Base-by-base conservation (phyloP, 2,329 filamentous ascomycete genomes). In the Trichoderma simmonsii region DNA sequence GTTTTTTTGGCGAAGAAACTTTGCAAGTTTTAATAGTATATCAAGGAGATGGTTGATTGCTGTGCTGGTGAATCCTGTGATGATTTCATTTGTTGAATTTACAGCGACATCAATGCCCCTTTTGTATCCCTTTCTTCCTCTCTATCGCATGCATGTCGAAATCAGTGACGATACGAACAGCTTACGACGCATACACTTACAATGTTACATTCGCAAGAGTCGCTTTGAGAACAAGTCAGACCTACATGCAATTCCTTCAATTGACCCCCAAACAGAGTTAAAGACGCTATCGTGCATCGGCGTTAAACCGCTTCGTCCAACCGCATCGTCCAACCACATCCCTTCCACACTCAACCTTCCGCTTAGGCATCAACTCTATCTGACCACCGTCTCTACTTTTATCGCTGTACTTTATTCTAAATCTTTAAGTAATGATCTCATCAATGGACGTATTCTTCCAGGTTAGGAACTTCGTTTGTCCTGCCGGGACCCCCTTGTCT, bases 171-270 rank as follows among this genome's bases (percentile, higher is more conserved):
- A 24, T 12, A 54, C 5, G 48, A 3, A 14, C 3, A 24, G 2
- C 48, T 54, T 24, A 14, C 21, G 3, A 3, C 48, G 48, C 48
- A 2, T 14, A 14, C 1, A 54, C 11, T 3, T 4, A 1, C 11
- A 6, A 54, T 24, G n/a, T 24, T 24, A 12, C 48, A 24, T 12
- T 54, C 21, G n/a, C n/a, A 51, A 51, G 1, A 6, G 6, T 2
- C 12, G 3, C 1, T 24, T 14, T 3, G 21, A 54, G 48, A 54
- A 54, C 11, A 24, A 24, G 9, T 54, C 1, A 11, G 48, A 6
- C 48, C 1, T 0, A 3, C 3, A 54, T 3, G 0, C 0, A 24
- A 6, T 24, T 2, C 2, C 11, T 54, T 14, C 48, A 54, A 24
- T 24, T 32, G 8, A 60, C 30, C 28, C 57, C 57, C 18, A 18